These are phyloP conservation scores for Gossypium bickii DNA, from an alignment of 345 rosid species.

Conservation along the genomic window DNA sequence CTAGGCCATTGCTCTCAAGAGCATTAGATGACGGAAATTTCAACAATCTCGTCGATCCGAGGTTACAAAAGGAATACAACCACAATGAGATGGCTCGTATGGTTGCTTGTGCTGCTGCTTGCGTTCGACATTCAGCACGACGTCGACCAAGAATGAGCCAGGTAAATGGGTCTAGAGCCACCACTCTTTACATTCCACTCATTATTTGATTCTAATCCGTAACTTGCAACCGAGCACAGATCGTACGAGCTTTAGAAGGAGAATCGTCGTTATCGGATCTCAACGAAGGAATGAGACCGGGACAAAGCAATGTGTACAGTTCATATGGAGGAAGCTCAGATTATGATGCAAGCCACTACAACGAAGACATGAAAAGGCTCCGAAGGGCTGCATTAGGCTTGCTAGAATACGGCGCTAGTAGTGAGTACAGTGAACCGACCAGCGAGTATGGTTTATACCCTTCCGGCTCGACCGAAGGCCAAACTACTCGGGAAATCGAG, in stretches of 20 bases:
- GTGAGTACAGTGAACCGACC: constrained; percentile 58
- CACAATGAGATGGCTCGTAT: constrained; percentile 70
- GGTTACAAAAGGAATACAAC: constrained; percentile 51
- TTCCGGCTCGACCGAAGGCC: constrained; percentile 73
- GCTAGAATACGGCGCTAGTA: constrained; percentile 66
- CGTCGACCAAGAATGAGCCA: constrained; percentile 87
- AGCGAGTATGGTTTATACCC: constrained; percentile 70
- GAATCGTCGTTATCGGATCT: constrained; percentile 63
- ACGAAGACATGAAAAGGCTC: constrained; percentile 70
- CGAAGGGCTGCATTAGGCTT: constrained; percentile 58
- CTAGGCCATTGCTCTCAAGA: constrained; percentile 65
- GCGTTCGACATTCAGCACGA: constrained; percentile 81
- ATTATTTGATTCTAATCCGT: not conserved
- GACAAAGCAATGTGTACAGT: constrained; percentile 50
- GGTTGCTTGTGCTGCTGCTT: constrained; percentile 92
- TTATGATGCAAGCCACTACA: constrained; percentile 66
- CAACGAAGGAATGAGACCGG: constrained; percentile 64
- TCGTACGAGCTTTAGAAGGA: constrained; percentile 81
- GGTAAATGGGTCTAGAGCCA: constrained; percentile 33
- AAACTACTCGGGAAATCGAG: constrained; percentile 53
- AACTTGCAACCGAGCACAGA: constrained; percentile 35
- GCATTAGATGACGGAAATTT: constrained; percentile 54
- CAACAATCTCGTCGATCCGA: constrained; percentile 57
- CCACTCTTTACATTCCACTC: not conserved
- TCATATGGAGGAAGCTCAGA: constrained; percentile 73